These are phyloP conservation scores for Escovopsis sp. DNA, from an alignment of 2,329 filamentous ascomycete species.

Conservation along the genomic window DNA sequence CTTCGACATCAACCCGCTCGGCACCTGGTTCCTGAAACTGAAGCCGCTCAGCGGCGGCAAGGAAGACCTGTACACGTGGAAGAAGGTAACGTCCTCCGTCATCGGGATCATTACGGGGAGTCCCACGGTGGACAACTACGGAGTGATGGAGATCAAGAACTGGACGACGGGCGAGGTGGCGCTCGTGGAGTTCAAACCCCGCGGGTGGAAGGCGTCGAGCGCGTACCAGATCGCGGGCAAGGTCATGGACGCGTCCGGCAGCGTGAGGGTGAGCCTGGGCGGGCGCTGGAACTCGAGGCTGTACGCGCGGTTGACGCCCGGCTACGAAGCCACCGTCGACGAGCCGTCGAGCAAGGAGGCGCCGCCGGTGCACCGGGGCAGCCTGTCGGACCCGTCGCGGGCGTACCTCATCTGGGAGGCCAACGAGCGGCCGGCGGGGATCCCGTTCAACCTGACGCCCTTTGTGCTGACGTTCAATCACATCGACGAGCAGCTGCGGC, in stretches of 20 bases:
- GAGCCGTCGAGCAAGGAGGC: slow-evolving; percentile 28
- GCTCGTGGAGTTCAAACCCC: slow-evolving; percentile 79
- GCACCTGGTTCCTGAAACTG: slow-evolving; percentile 89
- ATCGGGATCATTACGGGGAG: slow-evolving; percentile 96
- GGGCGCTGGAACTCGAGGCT: slow-evolving; percentile 97
- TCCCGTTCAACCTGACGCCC: slow-evolving; percentile 94
- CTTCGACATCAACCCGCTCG: slow-evolving; percentile 90
- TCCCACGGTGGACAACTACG: slow-evolving; percentile 95
- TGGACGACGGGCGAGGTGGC: slow-evolving; percentile 91
- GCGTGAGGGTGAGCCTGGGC: slow-evolving; percentile 75
- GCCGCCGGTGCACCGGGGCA: slow-evolving; percentile 29
- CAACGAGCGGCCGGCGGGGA: slow-evolving; percentile 62
- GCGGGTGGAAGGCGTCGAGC: slow-evolving; percentile 88
- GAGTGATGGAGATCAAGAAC: slow-evolving; percentile 93
- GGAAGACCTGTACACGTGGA: slow-evolving; percentile 92
- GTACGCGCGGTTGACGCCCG: slow-evolving; percentile 83
- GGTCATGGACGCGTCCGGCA: slow-evolving; percentile 64
- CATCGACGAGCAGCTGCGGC: slow-evolving; percentile 63
- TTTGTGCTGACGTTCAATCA: slow-evolving; percentile 93
- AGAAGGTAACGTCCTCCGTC: slow-evolving; percentile 96
- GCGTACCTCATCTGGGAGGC: slow-evolving; percentile 91
- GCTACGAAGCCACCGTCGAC: slow-evolving; percentile 63
- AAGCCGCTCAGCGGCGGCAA: slow-evolving; percentile 60
- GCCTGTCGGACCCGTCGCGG: slow-evolving; percentile 50
- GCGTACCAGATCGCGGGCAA: slow-evolving; percentile 83